These are phyloP conservation scores for Mycotypha africana DNA, from an alignment of 371 early-diverging fungal species.

Conservation along the genomic window DNA sequence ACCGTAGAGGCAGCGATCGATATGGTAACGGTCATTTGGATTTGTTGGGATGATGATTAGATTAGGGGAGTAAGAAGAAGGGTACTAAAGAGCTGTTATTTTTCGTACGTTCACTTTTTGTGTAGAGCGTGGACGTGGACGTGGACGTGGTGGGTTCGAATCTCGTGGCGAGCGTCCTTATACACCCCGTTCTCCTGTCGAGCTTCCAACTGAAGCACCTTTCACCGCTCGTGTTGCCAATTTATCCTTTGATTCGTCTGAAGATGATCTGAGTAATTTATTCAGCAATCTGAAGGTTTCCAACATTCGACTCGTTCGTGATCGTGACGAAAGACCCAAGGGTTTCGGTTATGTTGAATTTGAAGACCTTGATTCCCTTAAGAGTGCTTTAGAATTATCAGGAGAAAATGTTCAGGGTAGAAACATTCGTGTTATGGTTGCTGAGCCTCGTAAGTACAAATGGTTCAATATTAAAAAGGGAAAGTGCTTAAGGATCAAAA, in stretches of 20 bases:
- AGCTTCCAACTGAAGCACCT: slow-evolving; percentile 81
- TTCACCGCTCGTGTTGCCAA: slow-evolving; percentile 88
- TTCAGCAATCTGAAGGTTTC: slow-evolving; percentile 65
- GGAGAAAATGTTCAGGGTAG: slow-evolving; percentile 66
- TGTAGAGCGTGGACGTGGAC: too few species aligned
- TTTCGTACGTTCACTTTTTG: too few species aligned
- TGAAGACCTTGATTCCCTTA: slow-evolving; percentile 74
- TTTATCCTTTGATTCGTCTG: slow-evolving; percentile 77
- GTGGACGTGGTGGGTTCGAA: slow-evolving; percentile 10
- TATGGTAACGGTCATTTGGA: too few species aligned
- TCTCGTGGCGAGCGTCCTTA: slow-evolving; percentile 29
- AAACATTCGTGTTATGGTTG: slow-evolving; percentile 77
- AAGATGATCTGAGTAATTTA: slow-evolving; percentile 66
- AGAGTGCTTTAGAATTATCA: slow-evolving; percentile 65
- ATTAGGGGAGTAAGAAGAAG: too few species aligned
- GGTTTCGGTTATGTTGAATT: slow-evolving; percentile 96
- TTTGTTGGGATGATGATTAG: too few species aligned
- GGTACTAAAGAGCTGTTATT: too few species aligned
- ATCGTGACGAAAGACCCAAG: slow-evolving; percentile 68
- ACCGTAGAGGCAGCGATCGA: too few species aligned
- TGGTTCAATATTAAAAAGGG: neutral
- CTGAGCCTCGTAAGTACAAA: slow-evolving; percentile 71
- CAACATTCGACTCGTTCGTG: slow-evolving; percentile 66
- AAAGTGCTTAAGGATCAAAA: too few species aligned
- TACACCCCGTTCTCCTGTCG: slow-evolving; percentile 51